Base-by-base conservation (phyloP, 139 green algal species). In the Haematococcus lacustris region DNA sequence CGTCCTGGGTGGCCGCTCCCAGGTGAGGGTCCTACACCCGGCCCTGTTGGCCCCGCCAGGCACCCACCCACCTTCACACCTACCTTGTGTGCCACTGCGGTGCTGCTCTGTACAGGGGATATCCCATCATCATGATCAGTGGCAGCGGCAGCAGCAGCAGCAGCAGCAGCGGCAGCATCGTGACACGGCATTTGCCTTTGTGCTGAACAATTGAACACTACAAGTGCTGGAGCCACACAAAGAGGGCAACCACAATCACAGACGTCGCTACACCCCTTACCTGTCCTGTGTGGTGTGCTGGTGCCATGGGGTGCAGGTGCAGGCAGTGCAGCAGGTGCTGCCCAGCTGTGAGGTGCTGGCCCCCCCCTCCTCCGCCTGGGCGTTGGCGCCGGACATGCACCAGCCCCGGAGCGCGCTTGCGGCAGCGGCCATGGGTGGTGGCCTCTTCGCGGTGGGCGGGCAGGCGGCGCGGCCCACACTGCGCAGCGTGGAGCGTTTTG, bases 391-490 rank as follows among this genome's bases (percentile, higher is more conserved):
- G 1, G 38, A 68, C 51, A 85, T 91, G 85, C 34, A 50, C n/a
- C 21, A 70, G 1, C 68, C 78, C 0, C 83, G 87, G 41, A 79
- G 64, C 71, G 78, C 83, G 1, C 74, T 87, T 35, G 87, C 66
- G 1, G 79, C 75, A 2, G 80, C 73, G 0, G 73, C 82, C 9
- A 59, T 91, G 40, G 66, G 68, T 25, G 70, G 70, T 2, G 43
- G 53, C 1, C 50, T 91, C 34, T 92, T 83, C 47, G 88, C 82
- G 1, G 70, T 93, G 28, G 88, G 88, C 17, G 88, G 88, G 5
- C 81, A 89, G 77, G 51, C 25, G 13, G 5, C 21, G 2, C 63
- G 64, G 59, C 41, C 34, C 26, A 51, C 71, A 0, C 40, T 63
- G 9, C 53, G 72, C 4, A 71, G 65, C 28, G 81, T 85, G 2